These are phyloP conservation scores for Ogataea wickerhamii DNA, from an alignment of 805 yeast species.

Conservation along the genomic window DNA sequence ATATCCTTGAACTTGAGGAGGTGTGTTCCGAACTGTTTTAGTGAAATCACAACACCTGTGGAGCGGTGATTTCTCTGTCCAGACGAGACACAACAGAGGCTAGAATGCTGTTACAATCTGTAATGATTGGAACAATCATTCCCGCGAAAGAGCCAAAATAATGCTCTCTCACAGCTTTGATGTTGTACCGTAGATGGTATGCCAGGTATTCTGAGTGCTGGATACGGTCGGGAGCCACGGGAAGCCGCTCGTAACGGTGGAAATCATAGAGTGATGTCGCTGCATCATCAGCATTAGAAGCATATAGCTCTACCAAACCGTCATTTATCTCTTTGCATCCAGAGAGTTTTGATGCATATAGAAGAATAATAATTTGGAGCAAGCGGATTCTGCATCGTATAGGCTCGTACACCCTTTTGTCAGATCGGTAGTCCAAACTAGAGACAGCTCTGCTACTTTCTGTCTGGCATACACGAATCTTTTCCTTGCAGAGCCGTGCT, in stretches of 20 bases:
- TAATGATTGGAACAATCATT: slow-evolving; percentile 19
- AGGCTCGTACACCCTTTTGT: slow-evolving; percentile 9
- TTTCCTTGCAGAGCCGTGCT: slow-evolving; percentile 4
- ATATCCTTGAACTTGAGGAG: slow-evolving; percentile 52
- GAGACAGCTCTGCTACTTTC: not conserved
- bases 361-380: slow-evolving; percentile 19
- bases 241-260: slow-evolving; percentile 5
- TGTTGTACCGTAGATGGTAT: slow-evolving; percentile 7
- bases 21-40: slow-evolving; percentile 50
- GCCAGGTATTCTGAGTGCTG: slow-evolving; percentile 12
- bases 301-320: slow-evolving; percentile 1
- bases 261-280: not conserved
- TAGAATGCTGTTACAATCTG: slow-evolving; percentile 20
- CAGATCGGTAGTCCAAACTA: slow-evolving; percentile 6
- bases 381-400: slow-evolving; percentile 16
- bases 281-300: not conserved
- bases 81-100: slow-evolving; percentile 15
- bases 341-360: slow-evolving; percentile 8
- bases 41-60: slow-evolving; percentile 10
- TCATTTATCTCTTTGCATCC: slow-evolving; percentile 5
- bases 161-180: slow-evolving; percentile 11
- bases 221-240: slow-evolving; percentile 6
- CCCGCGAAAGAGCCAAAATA: slow-evolving; percentile 18
- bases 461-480: slow-evolving; percentile 1
- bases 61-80: slow-evolving; percentile 17